Conservation (phyloP, 306 rosid genomes). For the Corylus avellana region DNA sequence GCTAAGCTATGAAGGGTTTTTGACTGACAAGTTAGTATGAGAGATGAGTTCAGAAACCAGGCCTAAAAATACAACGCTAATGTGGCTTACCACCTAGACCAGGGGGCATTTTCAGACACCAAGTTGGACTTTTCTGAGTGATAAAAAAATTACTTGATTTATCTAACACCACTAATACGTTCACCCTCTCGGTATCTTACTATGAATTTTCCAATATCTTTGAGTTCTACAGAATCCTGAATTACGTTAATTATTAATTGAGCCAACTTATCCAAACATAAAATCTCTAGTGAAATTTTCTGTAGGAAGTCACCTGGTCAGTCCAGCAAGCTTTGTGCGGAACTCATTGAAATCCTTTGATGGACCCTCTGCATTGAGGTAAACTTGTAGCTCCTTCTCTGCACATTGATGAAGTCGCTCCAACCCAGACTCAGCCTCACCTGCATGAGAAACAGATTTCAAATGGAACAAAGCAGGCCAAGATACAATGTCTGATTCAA, state of each 20-base stretch:
- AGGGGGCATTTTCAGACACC: background rate
- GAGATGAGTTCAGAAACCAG: background rate
- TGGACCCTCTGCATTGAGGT: constrained; percentile 65
- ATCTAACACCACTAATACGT: background rate
- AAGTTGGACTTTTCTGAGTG: background rate
- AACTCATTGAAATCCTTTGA: constrained; percentile 71
- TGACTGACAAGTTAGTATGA: background rate
- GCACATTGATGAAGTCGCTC: constrained; percentile 87
- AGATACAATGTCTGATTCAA: background rate
- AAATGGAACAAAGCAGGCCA: background rate
- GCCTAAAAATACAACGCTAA: background rate
- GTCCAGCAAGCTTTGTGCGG: constrained; percentile 75
- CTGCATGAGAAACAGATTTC: constrained; percentile 28
- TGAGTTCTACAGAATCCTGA: background rate
- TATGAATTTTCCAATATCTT: background rate
- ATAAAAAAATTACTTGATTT: background rate
- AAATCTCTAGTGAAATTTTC: background rate
- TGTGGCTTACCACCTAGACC: background rate
- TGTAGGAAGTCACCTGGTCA: constrained; percentile 46
- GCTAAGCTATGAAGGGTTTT: background rate
- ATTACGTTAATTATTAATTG: background rate
- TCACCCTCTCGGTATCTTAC: background rate
- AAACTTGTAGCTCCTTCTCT: constrained; percentile 67
- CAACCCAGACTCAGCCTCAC: constrained; percentile 79
- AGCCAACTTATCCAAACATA: background rate